Evolutionary conservation across 129 eudicot genomes (phyloP).

Genomic region (Helianthus tuberosus): DNA sequence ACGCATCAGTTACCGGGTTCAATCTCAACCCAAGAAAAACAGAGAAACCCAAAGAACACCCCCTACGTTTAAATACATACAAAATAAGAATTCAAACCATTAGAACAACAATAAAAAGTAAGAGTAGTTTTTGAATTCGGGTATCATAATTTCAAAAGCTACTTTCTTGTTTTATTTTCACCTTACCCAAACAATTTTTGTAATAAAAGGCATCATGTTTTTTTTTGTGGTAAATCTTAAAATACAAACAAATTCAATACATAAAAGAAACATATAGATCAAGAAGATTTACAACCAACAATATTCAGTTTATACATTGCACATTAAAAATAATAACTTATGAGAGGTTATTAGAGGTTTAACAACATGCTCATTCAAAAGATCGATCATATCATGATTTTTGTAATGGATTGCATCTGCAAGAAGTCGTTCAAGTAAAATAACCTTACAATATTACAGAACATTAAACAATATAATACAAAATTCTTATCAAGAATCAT

Average conservation of each 20-base stretch:
- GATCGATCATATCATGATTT: neutral
- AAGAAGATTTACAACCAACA: neutral
- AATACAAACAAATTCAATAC: neutral
- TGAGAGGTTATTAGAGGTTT: slow-evolving; percentile 68
- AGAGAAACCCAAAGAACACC: too few species aligned
- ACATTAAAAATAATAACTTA: slow-evolving; percentile 32
- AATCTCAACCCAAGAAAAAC: too few species aligned
- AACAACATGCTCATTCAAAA: slow-evolving; percentile 30
- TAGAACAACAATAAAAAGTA: neutral
- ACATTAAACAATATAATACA: too few species aligned
- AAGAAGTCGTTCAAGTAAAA: neutral
- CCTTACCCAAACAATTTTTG: neutral
- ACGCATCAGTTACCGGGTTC: too few species aligned
- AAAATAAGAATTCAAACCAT: neutral
- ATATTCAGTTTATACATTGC: slow-evolving; percentile 3
- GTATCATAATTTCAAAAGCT: neutral
- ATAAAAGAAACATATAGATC: neutral
- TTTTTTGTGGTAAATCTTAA: neutral
- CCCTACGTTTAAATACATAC: too few species aligned
- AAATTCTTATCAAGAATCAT: too few species aligned
- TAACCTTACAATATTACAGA: neutral
- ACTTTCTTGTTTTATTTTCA: neutral
- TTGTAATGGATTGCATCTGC: neutral
- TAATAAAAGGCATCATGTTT: neutral
- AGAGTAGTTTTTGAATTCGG: neutral